Conservation (phyloP, 371 early-diverging fungal genomes). For the Syncephalastrum sp. region DNA sequence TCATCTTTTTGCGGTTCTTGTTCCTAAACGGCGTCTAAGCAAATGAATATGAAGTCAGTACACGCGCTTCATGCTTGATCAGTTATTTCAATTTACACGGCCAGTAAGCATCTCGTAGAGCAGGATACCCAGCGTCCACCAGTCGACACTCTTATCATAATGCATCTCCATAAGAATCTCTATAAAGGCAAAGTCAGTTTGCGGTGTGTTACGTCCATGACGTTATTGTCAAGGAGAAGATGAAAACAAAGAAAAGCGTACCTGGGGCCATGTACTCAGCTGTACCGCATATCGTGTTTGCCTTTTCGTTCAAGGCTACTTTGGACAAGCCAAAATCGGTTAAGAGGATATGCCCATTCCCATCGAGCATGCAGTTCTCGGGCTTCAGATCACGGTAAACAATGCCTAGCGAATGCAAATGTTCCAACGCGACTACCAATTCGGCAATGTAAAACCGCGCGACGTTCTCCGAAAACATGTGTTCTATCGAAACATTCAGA, state of each 20-base stretch:
- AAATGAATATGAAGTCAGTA: neutral
- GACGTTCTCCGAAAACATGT: conserved; percentile 75
- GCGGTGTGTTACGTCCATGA: no score
- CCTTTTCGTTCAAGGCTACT: conserved; percentile 60
- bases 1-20: conserved; percentile 73
- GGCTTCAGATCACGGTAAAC: conserved; percentile 91
- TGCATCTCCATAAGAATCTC: conserved; percentile 79
- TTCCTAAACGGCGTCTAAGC: conserved; percentile 71
- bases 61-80: no score
- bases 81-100: conserved; percentile 23
- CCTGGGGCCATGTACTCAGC: conserved; percentile 87
- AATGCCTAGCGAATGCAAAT: conserved; percentile 85
- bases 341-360: conserved; percentile 80
- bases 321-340: conserved; percentile 95
- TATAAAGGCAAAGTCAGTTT: conserved; percentile 7
- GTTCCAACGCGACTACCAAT: conserved; percentile 83
- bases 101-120: conserved; percentile 89
- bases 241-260: conserved; percentile 7
- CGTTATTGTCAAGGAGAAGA: no score
- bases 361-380: conserved; percentile 86
- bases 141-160: conserved; percentile 87
- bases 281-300: conserved; percentile 89
- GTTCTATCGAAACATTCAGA: conserved; percentile 52
- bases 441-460: conserved; percentile 88
- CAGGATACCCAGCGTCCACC: conserved; percentile 93